Evolutionary conservation across 192 early-diverging fungal species (phyloP).

Genomic region (Coemansia sp.): DNA sequence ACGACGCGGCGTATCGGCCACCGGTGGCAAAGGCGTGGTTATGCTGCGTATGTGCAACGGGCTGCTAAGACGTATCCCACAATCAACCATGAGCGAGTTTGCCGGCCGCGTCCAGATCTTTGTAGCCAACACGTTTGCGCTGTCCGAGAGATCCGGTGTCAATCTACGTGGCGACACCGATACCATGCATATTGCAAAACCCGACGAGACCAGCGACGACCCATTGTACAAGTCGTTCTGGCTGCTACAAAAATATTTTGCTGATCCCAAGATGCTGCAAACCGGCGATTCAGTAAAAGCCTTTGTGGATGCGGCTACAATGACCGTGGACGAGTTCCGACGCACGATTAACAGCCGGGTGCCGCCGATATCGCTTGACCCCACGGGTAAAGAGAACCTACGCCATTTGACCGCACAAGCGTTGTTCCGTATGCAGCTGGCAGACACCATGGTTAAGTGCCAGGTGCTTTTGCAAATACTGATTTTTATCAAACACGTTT

Average conservation of each 20-base stretch:
- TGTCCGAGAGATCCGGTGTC: conserved; percentile 88
- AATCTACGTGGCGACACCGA: conserved; percentile 77
- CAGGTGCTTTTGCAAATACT: conserved; percentile 84
- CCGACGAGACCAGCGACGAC: conserved; percentile 15
- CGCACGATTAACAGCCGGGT: conserved; percentile 13
- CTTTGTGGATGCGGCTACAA: conserved; percentile 25
- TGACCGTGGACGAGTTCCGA: conserved; percentile 47
- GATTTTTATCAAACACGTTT: conserved; percentile 82
- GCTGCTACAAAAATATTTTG: conserved; percentile 76
- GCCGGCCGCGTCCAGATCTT: conserved; percentile 89
- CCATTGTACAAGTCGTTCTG: conserved; percentile 76
- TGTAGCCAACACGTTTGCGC: conserved; percentile 80
- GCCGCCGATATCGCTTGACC: conserved; percentile 16
- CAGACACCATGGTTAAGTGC: conserved; percentile 80
- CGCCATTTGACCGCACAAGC: conserved; percentile 39
- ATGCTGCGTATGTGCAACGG: conserved; percentile 87
- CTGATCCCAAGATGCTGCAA: conserved; percentile 61
- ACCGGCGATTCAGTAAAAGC: not conserved
- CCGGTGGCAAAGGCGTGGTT: conserved; percentile 80
- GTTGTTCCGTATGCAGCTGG: conserved; percentile 62
- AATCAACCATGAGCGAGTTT: conserved; percentile 75
- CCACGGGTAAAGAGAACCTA: conserved; percentile 25
- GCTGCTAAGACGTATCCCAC: conserved; percentile 85
- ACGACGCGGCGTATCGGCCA: conserved; percentile 67
- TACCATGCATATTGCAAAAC: not conserved